Evolutionary conservation across 768 basidiomycete genomes (phyloP).

Genomic region (Chalciporus sphaerocephalus): DNA sequence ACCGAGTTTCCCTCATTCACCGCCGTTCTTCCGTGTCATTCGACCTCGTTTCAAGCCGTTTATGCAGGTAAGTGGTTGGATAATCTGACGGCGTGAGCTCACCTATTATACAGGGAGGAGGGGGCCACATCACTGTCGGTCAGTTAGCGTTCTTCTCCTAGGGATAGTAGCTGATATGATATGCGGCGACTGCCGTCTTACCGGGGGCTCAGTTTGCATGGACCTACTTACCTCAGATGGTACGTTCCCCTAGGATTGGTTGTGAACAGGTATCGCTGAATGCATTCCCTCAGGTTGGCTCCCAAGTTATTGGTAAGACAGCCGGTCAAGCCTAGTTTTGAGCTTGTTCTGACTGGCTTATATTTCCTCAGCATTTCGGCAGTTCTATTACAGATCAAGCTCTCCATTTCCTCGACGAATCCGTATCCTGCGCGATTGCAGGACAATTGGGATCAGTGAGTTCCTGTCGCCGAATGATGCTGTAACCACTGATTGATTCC

Average conservation of each 20-base stretch:
- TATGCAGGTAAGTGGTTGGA: constrained; percentile 34
- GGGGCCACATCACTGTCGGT: constrained; percentile 66
- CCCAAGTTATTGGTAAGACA: constrained; percentile 54
- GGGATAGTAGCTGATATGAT: not conserved
- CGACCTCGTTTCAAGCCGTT: constrained; percentile 72
- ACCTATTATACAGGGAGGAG: constrained; percentile 44
- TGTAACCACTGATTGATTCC: not conserved
- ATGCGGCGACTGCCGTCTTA: constrained; percentile 1
- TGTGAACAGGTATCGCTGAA: not conserved
- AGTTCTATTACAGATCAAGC: constrained; percentile 58
- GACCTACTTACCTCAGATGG: constrained; percentile 64
- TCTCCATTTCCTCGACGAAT: constrained; percentile 65
- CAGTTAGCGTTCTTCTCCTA: constrained; percentile 3
- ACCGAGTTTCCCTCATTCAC: constrained; percentile 58
- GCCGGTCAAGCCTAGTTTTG: not conserved
- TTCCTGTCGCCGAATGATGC: not conserved
- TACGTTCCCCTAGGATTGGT: constrained; percentile 22
- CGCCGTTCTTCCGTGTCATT: constrained; percentile 74
- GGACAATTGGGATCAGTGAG: constrained; percentile 46
- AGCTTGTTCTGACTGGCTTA: constrained; percentile 1
- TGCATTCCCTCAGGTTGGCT: constrained; percentile 50
- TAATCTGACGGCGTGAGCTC: not conserved
- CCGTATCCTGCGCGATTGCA: constrained; percentile 56
- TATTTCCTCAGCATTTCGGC: constrained; percentile 33
- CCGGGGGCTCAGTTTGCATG: constrained; percentile 74